Base-by-base conservation (phyloP, 352 stramenopile genomes). In the Phytopythium montanum region DNA sequence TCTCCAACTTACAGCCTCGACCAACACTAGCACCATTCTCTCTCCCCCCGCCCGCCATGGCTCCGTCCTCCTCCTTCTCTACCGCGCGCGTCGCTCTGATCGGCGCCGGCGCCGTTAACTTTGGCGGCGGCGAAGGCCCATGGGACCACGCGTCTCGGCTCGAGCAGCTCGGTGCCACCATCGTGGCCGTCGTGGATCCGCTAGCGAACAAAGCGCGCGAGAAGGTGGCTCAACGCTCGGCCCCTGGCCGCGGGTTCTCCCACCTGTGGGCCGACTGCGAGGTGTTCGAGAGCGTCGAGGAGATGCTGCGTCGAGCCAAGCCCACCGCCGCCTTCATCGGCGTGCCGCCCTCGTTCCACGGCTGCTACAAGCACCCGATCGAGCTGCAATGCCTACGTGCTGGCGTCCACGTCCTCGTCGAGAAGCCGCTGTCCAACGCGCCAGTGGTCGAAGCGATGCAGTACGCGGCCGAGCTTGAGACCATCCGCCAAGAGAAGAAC, bases 251-350 rank as follows among this genome's bases (percentile, higher is more conserved):
- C 46, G 49, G 69, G 33, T 72, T 65, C 46, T 54, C 63, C 2
- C 70, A 73, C 46, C 48, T 67, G 7, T 79, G 66, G 64, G 49
- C 64, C 42, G 63, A 62, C 36, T 61, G 56, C 31, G 61, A 69
- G 53, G 53, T 78, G 9, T 78, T 61, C 25, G 67, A 39, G 21
- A 53, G 65, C n/a, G 42, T 70, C 23, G 66, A 74, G 28, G 63
- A 61, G 2, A 77, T 74, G 69, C 59, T 77, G 10, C 57, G 65
- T 26, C 54, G 34, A 23, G 60, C 50, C 45, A 69, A 68, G 39
- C 69, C 69, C n/a, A 70, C 60, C 7, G 69, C 61, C 19, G 69
- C 68, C 12, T 76, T 68, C 56, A 76, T 76, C 53, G 65, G 69
- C 19, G 65, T 73, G 42, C 62, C 69, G 18, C 65, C 69, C n/a